Conservation (phyloP, 306 rosid species). For the Prunus dulcis region DNA sequence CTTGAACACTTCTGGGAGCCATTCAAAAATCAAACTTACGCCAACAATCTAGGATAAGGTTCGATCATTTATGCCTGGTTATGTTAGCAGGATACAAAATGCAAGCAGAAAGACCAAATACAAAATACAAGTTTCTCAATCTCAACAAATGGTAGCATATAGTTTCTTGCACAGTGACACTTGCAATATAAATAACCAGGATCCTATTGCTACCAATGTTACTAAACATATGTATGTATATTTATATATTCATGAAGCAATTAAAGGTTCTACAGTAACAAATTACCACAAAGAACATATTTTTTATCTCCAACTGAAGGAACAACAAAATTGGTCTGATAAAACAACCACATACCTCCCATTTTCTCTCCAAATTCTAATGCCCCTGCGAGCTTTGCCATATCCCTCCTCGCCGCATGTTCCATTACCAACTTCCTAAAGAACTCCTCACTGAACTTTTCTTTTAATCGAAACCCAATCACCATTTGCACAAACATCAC, state of each 20-base stretch:
- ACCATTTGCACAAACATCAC: conserved; percentile 83
- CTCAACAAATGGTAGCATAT: background rate
- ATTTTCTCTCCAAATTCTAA: conserved; percentile 52
- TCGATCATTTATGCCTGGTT: background rate
- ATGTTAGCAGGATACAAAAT: background rate
- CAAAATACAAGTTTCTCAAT: background rate
- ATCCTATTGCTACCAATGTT: background rate
- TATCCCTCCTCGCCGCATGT: conserved; percentile 68
- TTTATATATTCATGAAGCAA: background rate
- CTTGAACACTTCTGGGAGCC: background rate
- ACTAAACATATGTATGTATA: background rate
- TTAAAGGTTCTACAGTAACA: background rate
- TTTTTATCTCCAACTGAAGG: background rate
- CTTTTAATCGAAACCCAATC: conserved; percentile 46
- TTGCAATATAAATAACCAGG: background rate
- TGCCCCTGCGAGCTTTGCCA: conserved; percentile 68
- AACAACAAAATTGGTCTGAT: background rate
- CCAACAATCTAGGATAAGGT: background rate
- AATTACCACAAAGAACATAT: background rate
- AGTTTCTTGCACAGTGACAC: background rate
- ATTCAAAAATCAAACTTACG: background rate
- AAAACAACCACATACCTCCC: conserved; percentile 44
- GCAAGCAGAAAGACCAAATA: background rate
- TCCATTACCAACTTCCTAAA: conserved; percentile 54
- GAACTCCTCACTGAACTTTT: conserved; percentile 44